Percentiles rank a stretch among this genome's conserved stretches.
Evolutionary conservation across 768 basidiomycete species (phyloP).

Genomic region (Boletus sensibilis): DNA sequence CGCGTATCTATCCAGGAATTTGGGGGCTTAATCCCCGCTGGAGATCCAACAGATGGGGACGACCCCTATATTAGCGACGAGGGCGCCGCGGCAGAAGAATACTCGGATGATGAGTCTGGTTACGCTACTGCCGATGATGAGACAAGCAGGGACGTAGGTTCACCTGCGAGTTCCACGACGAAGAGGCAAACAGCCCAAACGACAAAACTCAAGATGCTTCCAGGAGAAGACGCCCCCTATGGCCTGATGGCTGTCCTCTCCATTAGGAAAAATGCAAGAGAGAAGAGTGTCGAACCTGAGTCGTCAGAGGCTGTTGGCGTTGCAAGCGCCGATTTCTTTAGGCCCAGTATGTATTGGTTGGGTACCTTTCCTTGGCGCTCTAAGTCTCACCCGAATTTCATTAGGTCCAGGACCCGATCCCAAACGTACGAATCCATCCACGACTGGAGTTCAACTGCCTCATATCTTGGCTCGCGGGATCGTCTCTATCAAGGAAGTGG

Average conservation of each 20-base stretch:
- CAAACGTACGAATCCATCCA: constrained; percentile 38
- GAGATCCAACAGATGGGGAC: constrained; percentile 54
- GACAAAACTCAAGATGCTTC: constrained; percentile 53
- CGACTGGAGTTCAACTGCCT: constrained; percentile 51
- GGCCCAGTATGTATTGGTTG: constrained; percentile 46
- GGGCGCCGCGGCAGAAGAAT: constrained; percentile 33
- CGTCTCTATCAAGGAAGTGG: constrained; percentile 63
- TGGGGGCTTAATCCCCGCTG: constrained; percentile 63
- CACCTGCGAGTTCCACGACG: constrained; percentile 34
- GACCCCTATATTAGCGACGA: constrained; percentile 36
- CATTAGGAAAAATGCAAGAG: constrained; percentile 44
- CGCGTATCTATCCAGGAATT: constrained; percentile 67
- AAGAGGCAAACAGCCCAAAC: constrained; percentile 41
- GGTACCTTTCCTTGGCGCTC: background rate
- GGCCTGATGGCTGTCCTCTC: constrained; percentile 73
- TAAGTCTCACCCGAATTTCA: background rate
- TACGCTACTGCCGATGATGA: constrained; percentile 25
- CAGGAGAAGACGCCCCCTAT: constrained; percentile 62
- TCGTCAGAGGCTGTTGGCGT: constrained; percentile 59
- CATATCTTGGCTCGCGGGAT: constrained; percentile 64
- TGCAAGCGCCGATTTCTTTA: constrained; percentile 68
- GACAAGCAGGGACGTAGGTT: constrained; percentile 22
- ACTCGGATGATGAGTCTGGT: constrained; percentile 38
- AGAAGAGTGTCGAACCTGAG: constrained; percentile 41
- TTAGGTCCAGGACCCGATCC: constrained; percentile 45